Percentiles rank a stretch among this genome's conserved stretches.
Evolutionary conservation across 164 flowering plant genomes (phyloP).

Genomic region (Tetrastigma voinierianum): DNA sequence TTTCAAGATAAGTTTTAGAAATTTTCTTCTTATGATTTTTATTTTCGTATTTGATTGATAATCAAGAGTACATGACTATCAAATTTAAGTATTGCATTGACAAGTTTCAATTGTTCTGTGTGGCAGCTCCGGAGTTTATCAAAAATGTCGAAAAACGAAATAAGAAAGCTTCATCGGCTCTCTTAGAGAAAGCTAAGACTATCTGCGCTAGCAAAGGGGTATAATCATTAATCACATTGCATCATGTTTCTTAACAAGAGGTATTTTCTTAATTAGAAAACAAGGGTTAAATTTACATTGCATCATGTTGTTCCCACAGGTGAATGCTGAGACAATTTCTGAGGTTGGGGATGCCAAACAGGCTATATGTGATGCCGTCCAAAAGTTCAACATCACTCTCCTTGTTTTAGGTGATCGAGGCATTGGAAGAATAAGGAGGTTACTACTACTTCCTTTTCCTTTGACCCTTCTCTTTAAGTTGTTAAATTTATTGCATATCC

Average conservation of each 20-base stretch:
- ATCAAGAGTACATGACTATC: not conserved
- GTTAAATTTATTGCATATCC: too few relatives aligned
- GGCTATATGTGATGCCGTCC: slow-evolving; percentile 22
- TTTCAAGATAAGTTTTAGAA: too few relatives aligned
- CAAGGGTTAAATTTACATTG: not conserved
- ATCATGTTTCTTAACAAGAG: not conserved
- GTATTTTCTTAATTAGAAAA: not conserved
- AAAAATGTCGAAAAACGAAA: slow-evolving; percentile 17
- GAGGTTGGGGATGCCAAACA: slow-evolving; percentile 19
- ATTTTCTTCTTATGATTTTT: not conserved
- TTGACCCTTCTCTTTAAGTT: not conserved
- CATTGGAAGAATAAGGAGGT: slow-evolving; percentile 24
- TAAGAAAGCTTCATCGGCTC: slow-evolving; percentile 16
- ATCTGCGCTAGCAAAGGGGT: slow-evolving; percentile 30
- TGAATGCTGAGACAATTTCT: slow-evolving; percentile 15
- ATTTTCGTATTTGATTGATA: not conserved
- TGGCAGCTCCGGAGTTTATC: slow-evolving; percentile 19
- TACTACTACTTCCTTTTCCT: not conserved
- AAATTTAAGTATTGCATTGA: not conserved
- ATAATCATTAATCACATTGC: not conserved
- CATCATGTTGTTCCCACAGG: slow-evolving; percentile 2
- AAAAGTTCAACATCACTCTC: slow-evolving; percentile 16
- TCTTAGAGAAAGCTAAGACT: slow-evolving; percentile 27
- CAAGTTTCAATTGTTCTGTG: not conserved
- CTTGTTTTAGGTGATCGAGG: slow-evolving; percentile 28